These are phyloP conservation scores for Tolypocladium ovalisporum DNA, from an alignment of 2,329 filamentous ascomycete species.

Conservation along the genomic window DNA sequence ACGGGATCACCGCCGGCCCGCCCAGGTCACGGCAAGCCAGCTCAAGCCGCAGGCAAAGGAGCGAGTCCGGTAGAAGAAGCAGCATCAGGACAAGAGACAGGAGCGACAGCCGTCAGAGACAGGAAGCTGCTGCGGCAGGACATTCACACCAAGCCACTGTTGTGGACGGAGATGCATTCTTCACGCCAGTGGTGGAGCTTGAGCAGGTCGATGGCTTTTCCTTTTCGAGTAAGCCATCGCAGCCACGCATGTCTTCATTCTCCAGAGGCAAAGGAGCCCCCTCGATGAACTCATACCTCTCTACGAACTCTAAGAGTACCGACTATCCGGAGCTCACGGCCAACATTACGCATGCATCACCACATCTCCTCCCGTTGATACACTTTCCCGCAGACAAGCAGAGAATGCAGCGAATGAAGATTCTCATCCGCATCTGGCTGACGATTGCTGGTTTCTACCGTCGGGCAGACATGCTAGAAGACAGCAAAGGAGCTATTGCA, in stretches of 20 bases:
- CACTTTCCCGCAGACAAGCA: conserved; percentile 45
- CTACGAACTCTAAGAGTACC: conserved; percentile 26
- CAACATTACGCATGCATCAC: conserved; percentile 31
- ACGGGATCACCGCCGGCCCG: conserved; percentile 21
- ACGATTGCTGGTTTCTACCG: conserved; percentile 84
- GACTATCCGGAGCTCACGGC: conserved; percentile 27
- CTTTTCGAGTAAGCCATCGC: conserved; percentile 26
- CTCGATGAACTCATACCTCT: conserved; percentile 34
- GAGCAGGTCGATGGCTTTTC: conserved; percentile 33
- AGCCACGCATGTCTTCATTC: conserved; percentile 27
- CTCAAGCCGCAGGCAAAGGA: conserved; percentile 27
- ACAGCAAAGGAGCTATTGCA: conserved; percentile 66
- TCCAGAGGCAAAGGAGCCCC: conserved; percentile 30
- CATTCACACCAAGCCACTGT: conserved; percentile 27
- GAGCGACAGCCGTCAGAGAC: conserved; percentile 35
- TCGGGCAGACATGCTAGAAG: conserved; percentile 67
- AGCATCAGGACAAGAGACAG: conserved; percentile 43
- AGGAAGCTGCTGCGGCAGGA: conserved; percentile 27
- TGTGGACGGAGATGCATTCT: conserved; percentile 39
- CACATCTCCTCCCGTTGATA: conserved; percentile 37
- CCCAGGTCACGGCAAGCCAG: conserved; percentile 22
- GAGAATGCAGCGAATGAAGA: conserved; percentile 35
- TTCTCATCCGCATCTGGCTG: conserved; percentile 75
- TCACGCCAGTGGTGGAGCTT: conserved; percentile 33
- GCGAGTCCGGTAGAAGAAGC: conserved; percentile 36